Conservation (phyloP, 495 filamentous ascomycete species). For the Choiromyces venosus region DNA sequence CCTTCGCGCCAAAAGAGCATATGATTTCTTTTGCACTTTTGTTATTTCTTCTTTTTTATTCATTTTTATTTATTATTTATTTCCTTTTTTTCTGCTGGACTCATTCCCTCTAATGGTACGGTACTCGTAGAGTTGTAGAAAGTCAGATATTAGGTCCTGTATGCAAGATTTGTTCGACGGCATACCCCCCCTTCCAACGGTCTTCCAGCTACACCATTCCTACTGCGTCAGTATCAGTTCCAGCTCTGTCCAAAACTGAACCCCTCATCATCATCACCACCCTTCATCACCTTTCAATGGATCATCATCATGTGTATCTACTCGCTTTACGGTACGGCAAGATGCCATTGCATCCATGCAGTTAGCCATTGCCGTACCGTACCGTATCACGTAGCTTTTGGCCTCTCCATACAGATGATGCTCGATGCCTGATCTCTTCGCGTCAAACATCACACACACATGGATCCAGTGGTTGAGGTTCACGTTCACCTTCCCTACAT, state of each 20-base stretch:
- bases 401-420: not conserved
- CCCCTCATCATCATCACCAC: slow-evolving; percentile 1
- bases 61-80: not conserved
- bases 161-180: not conserved
- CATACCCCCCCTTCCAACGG: not conserved
- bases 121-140: not conserved
- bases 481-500: not conserved
- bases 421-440: slow-evolving; percentile 3
- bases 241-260: not conserved
- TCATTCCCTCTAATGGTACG: not conserved
- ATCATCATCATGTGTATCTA: slow-evolving; percentile 3
- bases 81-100: not conserved
- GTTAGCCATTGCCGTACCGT: not conserved
- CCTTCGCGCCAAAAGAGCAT: not conserved
- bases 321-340: not conserved
- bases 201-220: not conserved
- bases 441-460: not conserved
- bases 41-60: not conserved
- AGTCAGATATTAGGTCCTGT: not conserved
- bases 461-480: slow-evolving; percentile 2
- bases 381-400: not conserved
- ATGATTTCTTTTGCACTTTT: not conserved
- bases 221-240: not conserved
- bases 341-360: slow-evolving; percentile 2
- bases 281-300: not conserved